Percentiles rank a stretch among this genome's conserved stretches.
Conservation (phyloP, 352 stramenopile species). For the Phytophthora uliginosa region DNA sequence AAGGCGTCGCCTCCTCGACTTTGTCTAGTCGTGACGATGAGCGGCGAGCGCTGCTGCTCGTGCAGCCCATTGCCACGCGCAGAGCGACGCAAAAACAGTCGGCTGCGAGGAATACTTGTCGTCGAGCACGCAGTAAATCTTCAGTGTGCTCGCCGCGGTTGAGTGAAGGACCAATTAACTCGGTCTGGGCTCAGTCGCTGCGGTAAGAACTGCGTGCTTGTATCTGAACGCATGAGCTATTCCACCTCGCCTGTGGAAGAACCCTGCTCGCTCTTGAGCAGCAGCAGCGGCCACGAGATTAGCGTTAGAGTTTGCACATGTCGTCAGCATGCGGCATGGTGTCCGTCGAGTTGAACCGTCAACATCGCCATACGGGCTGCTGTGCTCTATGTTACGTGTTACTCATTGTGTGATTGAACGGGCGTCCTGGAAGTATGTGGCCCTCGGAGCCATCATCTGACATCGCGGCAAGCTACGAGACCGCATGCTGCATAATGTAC, state of each 20-base stretch:
- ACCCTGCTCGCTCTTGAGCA: constrained; percentile 25
- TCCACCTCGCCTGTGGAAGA: constrained; percentile 4
- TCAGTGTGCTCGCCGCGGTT: not conserved
- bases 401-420: constrained; percentile 19
- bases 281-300: constrained; percentile 17
- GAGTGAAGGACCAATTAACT: constrained; percentile 4
- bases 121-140: constrained; percentile 1
- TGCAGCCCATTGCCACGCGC: constrained; percentile 37
- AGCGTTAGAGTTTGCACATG: constrained; percentile 15
- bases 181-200: not conserved
- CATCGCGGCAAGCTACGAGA: constrained; percentile 5
- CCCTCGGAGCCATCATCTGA: not conserved
- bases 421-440: constrained; percentile 5
- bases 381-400: constrained; percentile 35
- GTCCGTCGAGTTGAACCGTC: constrained; percentile 13
- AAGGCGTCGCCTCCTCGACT: constrained; percentile 27
- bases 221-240: constrained; percentile 31
- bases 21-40: constrained; percentile 32
- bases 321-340: not conserved
- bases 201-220: constrained; percentile 2
- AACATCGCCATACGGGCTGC: not conserved
- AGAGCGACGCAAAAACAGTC: constrained; percentile 12
- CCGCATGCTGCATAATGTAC: constrained; percentile 43
- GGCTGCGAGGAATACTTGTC: constrained; percentile 1
- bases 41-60: constrained; percentile 32